A percentile compares a stretch with the other conserved stretches of the same genome.
phyloP scores from a whole-genome alignment of 2,329 filamentous ascomycete genomes.

The Hawksworthiomyces lignivorus region DNA sequence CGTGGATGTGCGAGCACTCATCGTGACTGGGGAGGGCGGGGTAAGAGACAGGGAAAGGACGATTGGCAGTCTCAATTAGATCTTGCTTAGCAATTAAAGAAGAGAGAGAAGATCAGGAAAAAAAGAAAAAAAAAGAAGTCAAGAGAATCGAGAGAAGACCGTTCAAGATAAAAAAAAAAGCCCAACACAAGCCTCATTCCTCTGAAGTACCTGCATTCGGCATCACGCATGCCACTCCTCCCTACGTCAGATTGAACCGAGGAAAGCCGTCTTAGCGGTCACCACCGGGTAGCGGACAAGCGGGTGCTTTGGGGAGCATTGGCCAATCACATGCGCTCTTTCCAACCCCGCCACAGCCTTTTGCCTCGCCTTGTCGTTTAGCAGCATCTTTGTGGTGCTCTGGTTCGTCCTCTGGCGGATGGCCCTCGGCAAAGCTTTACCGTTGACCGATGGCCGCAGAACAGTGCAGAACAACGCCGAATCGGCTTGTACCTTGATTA shows the following conservation, averaged over 20 bases:
- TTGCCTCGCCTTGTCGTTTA: neutral
- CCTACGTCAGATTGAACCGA: conserved; percentile 11
- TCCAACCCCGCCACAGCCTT: neutral
- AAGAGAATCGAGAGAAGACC: neutral
- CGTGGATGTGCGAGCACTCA: conserved; percentile 15
- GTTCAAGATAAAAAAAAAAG: neutral
- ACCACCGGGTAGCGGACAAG: conserved; percentile 2
- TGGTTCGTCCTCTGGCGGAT: too few relatives aligned
- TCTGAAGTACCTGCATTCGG: neutral
- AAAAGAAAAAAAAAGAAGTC: neutral
- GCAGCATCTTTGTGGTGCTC: too few relatives aligned
- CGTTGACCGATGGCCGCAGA: neutral
- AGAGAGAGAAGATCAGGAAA: neutral
- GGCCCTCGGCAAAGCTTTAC: conserved; percentile 7
- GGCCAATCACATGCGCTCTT: neutral
- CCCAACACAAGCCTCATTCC: neutral
- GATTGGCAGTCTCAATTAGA: too few relatives aligned
- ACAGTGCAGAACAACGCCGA: neutral
- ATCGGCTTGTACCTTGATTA: neutral
- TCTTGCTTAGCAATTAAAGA: too few relatives aligned
- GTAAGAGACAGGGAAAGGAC: neutral
- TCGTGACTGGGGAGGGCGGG: neutral
- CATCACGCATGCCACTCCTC: neutral
- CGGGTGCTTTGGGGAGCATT: conserved; percentile 1
- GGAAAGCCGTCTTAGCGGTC: conserved; percentile 13